Percentiles rank a stretch among this genome's conserved stretches.
Evolutionary conservation across 139 green algal species (phyloP).

Genomic region (Eudorina sp.): DNA sequence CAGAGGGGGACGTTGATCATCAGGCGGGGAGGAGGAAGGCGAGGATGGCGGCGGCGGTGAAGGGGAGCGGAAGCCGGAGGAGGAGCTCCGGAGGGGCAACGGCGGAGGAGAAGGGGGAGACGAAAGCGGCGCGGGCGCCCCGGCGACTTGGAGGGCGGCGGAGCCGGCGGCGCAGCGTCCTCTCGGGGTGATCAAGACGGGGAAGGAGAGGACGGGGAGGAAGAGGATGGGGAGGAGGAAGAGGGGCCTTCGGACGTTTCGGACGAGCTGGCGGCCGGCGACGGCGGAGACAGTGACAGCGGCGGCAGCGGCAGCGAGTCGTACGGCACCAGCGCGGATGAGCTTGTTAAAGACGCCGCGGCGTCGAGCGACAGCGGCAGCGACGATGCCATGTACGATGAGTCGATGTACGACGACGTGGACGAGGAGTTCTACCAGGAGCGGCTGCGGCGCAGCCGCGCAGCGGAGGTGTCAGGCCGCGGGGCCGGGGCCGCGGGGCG

Average conservation of each 20-base stretch:
- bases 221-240: constrained; percentile 58
- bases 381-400: not conserved
- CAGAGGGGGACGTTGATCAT: not conserved
- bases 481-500: not conserved
- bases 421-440: constrained; percentile 49
- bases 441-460: not conserved
- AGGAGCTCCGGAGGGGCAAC: constrained; percentile 61
- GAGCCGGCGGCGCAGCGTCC: too few species aligned
- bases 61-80: not conserved
- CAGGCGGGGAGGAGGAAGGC: constrained; percentile 5
- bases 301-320: not conserved
- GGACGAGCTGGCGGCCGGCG: not conserved
- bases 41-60: not conserved
- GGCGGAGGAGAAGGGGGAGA: too few species aligned
- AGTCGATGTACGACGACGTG: constrained; percentile 47
- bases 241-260: not conserved
- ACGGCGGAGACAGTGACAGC: not conserved
- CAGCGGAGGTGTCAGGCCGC: too few species aligned
- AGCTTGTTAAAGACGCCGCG: not conserved
- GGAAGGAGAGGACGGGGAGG: too few species aligned
- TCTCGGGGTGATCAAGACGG: too few species aligned
- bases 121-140: too few species aligned
- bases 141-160: too few species aligned
- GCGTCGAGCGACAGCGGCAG: not conserved
- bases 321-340: not conserved